A percentile compares a stretch with the other conserved stretches of the same genome.
phyloP scores from a whole-genome alignment of 2,329 filamentous ascomycete species.

The Juglanconis sp. region DNA sequence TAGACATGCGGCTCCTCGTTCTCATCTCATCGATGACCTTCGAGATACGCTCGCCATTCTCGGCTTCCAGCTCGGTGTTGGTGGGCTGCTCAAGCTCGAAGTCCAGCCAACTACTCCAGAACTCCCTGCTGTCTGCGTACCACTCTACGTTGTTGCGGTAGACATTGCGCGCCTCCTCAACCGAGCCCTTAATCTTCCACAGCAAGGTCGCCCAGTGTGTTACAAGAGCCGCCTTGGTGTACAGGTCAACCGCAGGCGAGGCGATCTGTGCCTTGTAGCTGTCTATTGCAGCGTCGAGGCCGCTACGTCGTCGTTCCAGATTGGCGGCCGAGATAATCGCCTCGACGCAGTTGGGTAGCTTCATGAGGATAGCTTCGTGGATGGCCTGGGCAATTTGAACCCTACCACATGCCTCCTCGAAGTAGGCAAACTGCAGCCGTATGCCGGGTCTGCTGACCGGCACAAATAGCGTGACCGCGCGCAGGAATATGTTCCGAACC shows the following conservation, averaged over 20 bases:
- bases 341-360: slow-evolving; percentile 78
- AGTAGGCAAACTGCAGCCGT: slow-evolving; percentile 87
- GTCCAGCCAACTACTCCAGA: slow-evolving; percentile 85
- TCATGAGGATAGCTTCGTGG: slow-evolving; percentile 73
- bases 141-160: slow-evolving; percentile 80
- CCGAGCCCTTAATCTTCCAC: slow-evolving; percentile 81
- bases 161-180: slow-evolving; percentile 76
- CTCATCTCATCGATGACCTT: slow-evolving; percentile 74
- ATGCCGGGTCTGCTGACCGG: slow-evolving; percentile 82
- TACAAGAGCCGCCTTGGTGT: slow-evolving; percentile 81
- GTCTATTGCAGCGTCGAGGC: slow-evolving; percentile 79
- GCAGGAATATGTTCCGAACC: slow-evolving; percentile 85
- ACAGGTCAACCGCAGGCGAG: slow-evolving; percentile 65
- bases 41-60: slow-evolving; percentile 73
- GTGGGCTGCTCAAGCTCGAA: slow-evolving; percentile 87
- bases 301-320: slow-evolving; percentile 76
- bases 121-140: slow-evolving; percentile 80
- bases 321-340: slow-evolving; percentile 87
- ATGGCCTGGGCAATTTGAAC: slow-evolving; percentile 79
- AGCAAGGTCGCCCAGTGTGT: slow-evolving; percentile 83
- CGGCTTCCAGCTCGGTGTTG: slow-evolving; percentile 57
- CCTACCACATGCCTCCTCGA: slow-evolving; percentile 81
- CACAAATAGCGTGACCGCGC: slow-evolving; percentile 80
- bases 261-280: slow-evolving; percentile 81
- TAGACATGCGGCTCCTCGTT: slow-evolving; percentile 66